Evolutionary conservation across 306 rosid genomes (phyloP).

Genomic region (Medicago lupulina): DNA sequence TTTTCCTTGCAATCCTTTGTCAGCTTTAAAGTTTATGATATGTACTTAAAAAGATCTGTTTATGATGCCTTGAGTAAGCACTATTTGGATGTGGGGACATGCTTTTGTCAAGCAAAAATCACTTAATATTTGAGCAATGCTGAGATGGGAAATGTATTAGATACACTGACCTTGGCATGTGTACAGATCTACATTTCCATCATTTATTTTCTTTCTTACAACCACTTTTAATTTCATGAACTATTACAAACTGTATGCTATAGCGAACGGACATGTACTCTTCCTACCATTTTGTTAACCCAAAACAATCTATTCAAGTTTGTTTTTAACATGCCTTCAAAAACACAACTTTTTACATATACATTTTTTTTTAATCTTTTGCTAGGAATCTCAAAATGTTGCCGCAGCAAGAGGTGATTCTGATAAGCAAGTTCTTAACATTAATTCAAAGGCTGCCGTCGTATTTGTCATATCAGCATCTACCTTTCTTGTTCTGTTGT

Average conservation of each 20-base stretch:
- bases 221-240: slow-evolving; percentile 15
- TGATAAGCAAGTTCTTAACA: slow-evolving; percentile 68
- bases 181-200: slow-evolving; percentile 17
- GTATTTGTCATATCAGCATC: slow-evolving; percentile 84
- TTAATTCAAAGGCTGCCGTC: slow-evolving; percentile 76
- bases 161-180: slow-evolving; percentile 14
- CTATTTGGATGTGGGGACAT: slow-evolving; percentile 12
- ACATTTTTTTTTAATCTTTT: slow-evolving; percentile 13
- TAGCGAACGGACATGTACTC: slow-evolving; percentile 15
- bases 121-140: background rate
- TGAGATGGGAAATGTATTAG: slow-evolving; percentile 15
- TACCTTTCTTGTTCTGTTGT: slow-evolving; percentile 75
- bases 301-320: slow-evolving; percentile 26
- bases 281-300: slow-evolving; percentile 30
- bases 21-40: slow-evolving; percentile 34
- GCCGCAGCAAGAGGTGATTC: slow-evolving; percentile 55
- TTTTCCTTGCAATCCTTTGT: slow-evolving; percentile 48
- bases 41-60: slow-evolving; percentile 27
- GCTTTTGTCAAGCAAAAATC: slow-evolving; percentile 3
- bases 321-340: slow-evolving; percentile 29
- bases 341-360: slow-evolving; percentile 11
- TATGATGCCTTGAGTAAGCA: slow-evolving; percentile 35
- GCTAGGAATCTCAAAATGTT: slow-evolving; percentile 67
- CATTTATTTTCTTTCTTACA: slow-evolving; percentile 29
- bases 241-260: slow-evolving; percentile 8